phyloP scores from a whole-genome alignment of 169 alveolate species.

The Babesia gibsoni region DNA sequence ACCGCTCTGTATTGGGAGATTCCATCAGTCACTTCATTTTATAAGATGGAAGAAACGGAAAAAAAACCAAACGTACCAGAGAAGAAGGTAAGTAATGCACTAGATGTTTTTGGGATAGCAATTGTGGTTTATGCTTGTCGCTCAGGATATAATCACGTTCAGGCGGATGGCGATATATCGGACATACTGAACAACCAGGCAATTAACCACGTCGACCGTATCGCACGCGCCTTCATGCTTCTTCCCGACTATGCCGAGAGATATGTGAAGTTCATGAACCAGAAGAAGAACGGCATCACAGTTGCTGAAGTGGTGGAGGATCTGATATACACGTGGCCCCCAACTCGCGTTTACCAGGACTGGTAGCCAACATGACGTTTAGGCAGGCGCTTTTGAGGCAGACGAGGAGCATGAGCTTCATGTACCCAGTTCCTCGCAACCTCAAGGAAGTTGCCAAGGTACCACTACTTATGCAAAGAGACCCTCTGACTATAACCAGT shows the following conservation, averaged over 20 bases:
- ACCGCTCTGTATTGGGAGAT: no score
- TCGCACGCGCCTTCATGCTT: constrained; percentile 14
- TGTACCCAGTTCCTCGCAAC: constrained; percentile 30
- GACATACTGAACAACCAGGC: not conserved
- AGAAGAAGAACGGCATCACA: not conserved
- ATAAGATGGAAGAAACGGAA: no score
- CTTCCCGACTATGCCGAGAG: not conserved
- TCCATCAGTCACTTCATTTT: no score
- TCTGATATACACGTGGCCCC: constrained; percentile 44
- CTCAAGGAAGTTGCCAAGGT: constrained; percentile 41
- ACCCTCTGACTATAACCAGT: not conserved
- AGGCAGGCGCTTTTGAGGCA: not conserved
- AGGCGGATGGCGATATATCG: not conserved
- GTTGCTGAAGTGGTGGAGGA: constrained; percentile 31
- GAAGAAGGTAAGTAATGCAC: no score
- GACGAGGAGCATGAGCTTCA: constrained; percentile 5
- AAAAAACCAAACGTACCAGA: no score
- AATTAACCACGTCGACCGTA: not conserved
- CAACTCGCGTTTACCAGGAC: constrained; percentile 18
- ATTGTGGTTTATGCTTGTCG: no score
- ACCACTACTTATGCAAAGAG: constrained; percentile 20
- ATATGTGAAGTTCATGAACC: constrained; percentile 15
- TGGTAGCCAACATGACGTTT: not conserved
- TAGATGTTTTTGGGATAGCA: no score
- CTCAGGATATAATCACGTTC: no score